Evolutionary conservation across 192 early-diverging fungal species (phyloP), one percentile per base, ranked within the genome.

Genomic region (Backusella sp.): DNA sequence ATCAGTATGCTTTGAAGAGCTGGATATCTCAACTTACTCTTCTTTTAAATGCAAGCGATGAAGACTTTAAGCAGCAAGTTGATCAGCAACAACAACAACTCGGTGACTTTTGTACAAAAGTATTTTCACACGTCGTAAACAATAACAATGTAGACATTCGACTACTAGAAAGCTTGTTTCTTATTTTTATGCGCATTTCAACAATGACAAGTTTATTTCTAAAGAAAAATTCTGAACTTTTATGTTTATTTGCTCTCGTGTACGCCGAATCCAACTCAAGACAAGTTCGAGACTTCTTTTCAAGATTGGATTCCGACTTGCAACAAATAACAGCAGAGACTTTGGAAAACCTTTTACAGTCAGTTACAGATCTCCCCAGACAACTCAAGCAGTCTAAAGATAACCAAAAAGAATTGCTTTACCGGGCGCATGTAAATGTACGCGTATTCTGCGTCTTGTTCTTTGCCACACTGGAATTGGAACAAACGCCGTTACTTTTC

Each of bases 141-240:
- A 62, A 23, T 14, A 26, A 62, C 56, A 62, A 14, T 23, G 12
- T 28, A 5, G 56, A 62, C 12, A 62, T 62, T 28, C 56, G 56
- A 62, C 23, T 62, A 62, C 26, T 62, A 28, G 56, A 62, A 62
- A 62, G 3, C 56, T 14, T 62, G 56, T 62, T 62, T 62, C 26
- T 62, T 62, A 62, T 62, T 62, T 62, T 62, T 28, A 69, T 69
- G 37, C 68, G 37, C 12, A 69, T 69, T 69, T 69, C 34, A 37
- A 39, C 36, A 41, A 69, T 9, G 17, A 41, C 37, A 39, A 39
- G 21, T 37, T 69, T 37, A 21, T 69, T 49, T 6, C n/a, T 49
- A 49, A 49, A 49, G n/a, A 39, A 23, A 23, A 37, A 36, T 3
- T 26, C 35, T 3, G 21, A 36, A 15, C 35, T 69, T 5, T 41